Evolutionary conservation across 1,284 basidiomycete genomes (phyloP), one percentile per base, ranked within the genome.

Genomic region (Schizophyllum commune): DNA sequence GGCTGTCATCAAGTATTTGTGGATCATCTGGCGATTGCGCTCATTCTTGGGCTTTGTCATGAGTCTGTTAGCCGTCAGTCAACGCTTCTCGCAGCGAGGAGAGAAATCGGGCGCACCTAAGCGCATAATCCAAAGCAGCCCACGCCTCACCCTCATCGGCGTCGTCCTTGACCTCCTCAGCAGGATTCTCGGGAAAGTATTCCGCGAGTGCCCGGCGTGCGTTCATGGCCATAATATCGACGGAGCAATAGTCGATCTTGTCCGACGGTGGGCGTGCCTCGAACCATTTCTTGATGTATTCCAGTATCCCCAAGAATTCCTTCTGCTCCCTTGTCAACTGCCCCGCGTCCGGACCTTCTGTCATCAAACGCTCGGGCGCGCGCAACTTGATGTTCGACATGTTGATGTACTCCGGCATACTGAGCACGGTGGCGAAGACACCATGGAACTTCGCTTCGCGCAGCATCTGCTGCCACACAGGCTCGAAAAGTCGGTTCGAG

Each of bases 131-230:
- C 1, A 70, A 61, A 54, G 66, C 65, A 21, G 65, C 62, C 55
- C 58, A 60, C 1, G 62, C 52, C n/a, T 67, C 60, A 8, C 71
- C 69, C 8, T 59, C 64, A 32, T 72, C 69, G 32, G 70, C 70
- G 56, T 68, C 67, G 19, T 55, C 59, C 21, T 62, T 58, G 22
- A 67, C 62, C 17, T 61, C 32, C 5, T 64, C 60, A 4, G 62
- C 22, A 1, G 61, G 47, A 52, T 65, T 63, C 57, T 63, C 34
- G 11, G 62, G 34, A 22, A 68, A 52, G 3, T 65, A 56, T 22
- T 58, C 52, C 47, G 55, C 39, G 19, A 60, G 57, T 13, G 33
- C 51, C 15, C 58, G 34, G 1, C 17, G 17, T 33, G 58, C 33
- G 15, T 58, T 21, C 47, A 32, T 52, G 4, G 56, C 11, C 9